Evolutionary conservation across 345 rosid genomes (phyloP).

Genomic region (Brassica nigra): DNA sequence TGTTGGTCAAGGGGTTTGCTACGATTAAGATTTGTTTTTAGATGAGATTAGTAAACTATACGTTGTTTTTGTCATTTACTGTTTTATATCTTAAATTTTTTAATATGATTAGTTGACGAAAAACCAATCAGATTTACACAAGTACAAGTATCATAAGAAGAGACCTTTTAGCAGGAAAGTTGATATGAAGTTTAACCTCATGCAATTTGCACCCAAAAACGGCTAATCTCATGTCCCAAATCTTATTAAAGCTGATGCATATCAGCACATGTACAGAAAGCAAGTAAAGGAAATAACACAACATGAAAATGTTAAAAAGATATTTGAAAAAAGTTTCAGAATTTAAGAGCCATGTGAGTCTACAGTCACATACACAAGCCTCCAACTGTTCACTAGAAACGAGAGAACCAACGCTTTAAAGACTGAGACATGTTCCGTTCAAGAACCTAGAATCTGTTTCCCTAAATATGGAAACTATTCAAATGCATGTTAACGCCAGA

Average conservation of each 20-base stretch:
- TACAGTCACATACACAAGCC: slow-evolving; percentile 34
- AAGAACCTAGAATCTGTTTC: slow-evolving; percentile 15
- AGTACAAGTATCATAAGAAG: not conserved
- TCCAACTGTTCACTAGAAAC: slow-evolving; percentile 25
- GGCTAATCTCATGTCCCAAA: slow-evolving; percentile 19
- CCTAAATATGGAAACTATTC: slow-evolving; percentile 21
- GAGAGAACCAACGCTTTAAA: slow-evolving; percentile 27
- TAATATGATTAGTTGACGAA: not conserved
- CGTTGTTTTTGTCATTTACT: not conserved
- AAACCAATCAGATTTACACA: slow-evolving; percentile 15
- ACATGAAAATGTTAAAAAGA: slow-evolving; percentile 1
- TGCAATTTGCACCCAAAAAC: not conserved
- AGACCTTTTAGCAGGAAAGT: slow-evolving; percentile 19
- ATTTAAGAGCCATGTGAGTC: slow-evolving; percentile 39
- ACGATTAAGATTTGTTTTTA: not conserved
- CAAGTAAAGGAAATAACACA: slow-evolving; percentile 28
- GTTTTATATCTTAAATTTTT: not conserved
- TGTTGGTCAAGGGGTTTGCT: not conserved
- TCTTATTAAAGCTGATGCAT: slow-evolving; percentile 17
- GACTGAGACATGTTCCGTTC: slow-evolving; percentile 28
- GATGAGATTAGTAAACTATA: not conserved
- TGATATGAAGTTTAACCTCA: slow-evolving; percentile 6
- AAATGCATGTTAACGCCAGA: slow-evolving; percentile 31
- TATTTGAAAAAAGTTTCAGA: slow-evolving; percentile 8
- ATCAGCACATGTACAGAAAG: slow-evolving; percentile 21